Percentiles rank a stretch among this genome's conserved stretches.
These are phyloP conservation scores for Lactifluus piperatus DNA, from an alignment of 768 basidiomycete species.

Conservation along the genomic window DNA sequence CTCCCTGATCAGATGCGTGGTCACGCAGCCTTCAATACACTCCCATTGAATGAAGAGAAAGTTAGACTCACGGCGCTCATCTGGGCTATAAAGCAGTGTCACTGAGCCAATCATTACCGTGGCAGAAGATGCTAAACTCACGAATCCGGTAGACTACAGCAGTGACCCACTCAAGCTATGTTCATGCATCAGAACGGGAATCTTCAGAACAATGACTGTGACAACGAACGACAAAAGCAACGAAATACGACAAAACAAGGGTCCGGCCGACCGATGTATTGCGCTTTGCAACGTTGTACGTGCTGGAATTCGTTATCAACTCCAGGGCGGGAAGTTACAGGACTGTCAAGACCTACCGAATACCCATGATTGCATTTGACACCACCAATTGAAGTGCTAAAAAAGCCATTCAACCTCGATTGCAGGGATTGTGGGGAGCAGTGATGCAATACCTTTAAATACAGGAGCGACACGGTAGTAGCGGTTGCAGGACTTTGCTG, in stretches of 20 bases:
- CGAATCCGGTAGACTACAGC: slow-evolving; percentile 43
- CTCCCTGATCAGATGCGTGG: slow-evolving; percentile 27
- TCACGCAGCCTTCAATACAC: no score
- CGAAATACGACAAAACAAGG: slow-evolving; percentile 34
- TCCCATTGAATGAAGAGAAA: no score
- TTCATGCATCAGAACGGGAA: neutral
- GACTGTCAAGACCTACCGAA: slow-evolving; percentile 35
- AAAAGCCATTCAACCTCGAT: neutral
- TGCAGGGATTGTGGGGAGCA: neutral
- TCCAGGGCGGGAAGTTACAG: neutral
- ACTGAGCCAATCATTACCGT: no score
- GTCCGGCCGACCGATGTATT: slow-evolving; percentile 32
- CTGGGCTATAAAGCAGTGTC: slow-evolving; percentile 12
- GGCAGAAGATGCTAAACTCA: slow-evolving; percentile 27
- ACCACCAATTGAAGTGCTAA: no score
- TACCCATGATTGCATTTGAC: no score
- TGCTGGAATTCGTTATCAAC: slow-evolving; percentile 28
- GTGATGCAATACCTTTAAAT: no score
- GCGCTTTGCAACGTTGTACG: slow-evolving; percentile 50
- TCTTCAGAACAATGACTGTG: slow-evolving; percentile 19
- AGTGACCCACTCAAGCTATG: slow-evolving; percentile 47
- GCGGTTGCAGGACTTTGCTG: no score
- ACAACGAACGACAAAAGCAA: slow-evolving; percentile 36
- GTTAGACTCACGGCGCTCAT: neutral
- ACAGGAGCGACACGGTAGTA: no score